Percentiles rank a stretch among this genome's conserved stretches.
Conservation (phyloP, 768 basidiomycete genomes). For the Boletus patriciae region DNA sequence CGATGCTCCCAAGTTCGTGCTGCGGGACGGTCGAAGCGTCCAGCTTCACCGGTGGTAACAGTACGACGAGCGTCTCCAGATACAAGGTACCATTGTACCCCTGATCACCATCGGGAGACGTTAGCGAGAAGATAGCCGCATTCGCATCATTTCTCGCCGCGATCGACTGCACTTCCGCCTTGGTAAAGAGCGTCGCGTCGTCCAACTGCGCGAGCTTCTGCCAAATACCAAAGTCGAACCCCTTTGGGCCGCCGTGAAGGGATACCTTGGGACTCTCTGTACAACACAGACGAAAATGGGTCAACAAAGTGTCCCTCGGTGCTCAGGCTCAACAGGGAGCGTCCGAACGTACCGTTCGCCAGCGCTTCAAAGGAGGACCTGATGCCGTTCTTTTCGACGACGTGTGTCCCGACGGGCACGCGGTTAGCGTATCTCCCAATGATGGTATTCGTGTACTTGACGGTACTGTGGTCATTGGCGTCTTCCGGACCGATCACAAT, state of each 20-base stretch:
- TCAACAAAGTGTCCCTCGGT: slow-evolving; percentile 5
- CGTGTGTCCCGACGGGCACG: slow-evolving; percentile 58
- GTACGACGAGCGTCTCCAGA: slow-evolving; percentile 55
- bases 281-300: not conserved
- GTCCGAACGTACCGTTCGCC: slow-evolving; percentile 32
- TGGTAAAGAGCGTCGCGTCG: slow-evolving; percentile 53
- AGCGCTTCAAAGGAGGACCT: slow-evolving; percentile 46
- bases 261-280: slow-evolving; percentile 56
- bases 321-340: not conserved
- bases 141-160: slow-evolving; percentile 27
- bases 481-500: slow-evolving; percentile 72
- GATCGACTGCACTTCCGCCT: slow-evolving; percentile 51
- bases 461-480: slow-evolving; percentile 53
- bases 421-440: slow-evolving; percentile 75
- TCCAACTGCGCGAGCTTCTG: slow-evolving; percentile 40
- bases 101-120: slow-evolving; percentile 66
- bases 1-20: slow-evolving; percentile 60
- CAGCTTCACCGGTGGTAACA: slow-evolving; percentile 41
- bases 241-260: slow-evolving; percentile 68
- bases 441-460: slow-evolving; percentile 73
- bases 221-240: slow-evolving; percentile 63
- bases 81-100: slow-evolving; percentile 65
- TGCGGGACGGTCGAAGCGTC: slow-evolving; percentile 34
- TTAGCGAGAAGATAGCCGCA: slow-evolving; percentile 55
- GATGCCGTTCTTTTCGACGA: slow-evolving; percentile 53